Percentiles rank a stretch among this genome's conserved stretches.
These are phyloP conservation scores for Imleria badia DNA, from an alignment of 768 basidiomycete species.

Conservation along the genomic window DNA sequence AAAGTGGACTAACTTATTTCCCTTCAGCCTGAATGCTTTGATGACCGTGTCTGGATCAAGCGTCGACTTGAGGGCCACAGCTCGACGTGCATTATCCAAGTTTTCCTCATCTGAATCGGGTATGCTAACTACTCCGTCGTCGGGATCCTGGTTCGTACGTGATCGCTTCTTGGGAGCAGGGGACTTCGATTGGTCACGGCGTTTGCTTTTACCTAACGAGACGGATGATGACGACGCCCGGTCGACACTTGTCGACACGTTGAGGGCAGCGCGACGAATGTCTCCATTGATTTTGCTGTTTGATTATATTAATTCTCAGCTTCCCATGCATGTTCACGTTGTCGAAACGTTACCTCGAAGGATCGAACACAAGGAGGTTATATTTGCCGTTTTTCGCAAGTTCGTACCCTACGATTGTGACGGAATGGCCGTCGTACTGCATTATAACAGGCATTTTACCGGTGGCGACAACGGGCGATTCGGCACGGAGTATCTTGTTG, in stretches of 20 bases:
- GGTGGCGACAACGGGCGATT: slow-evolving; percentile 54
- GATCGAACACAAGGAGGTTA: slow-evolving; percentile 78
- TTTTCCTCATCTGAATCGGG: slow-evolving; percentile 16
- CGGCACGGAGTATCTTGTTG: slow-evolving; percentile 52
- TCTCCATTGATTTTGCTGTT: slow-evolving; percentile 13
- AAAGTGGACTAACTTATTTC: slow-evolving; percentile 39
- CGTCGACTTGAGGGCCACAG: not conserved
- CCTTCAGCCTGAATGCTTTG: slow-evolving; percentile 50
- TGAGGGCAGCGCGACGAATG: slow-evolving; percentile 23
- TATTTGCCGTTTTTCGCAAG: slow-evolving; percentile 52
- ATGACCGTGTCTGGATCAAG: slow-evolving; percentile 38
- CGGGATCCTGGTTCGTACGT: slow-evolving; percentile 19
- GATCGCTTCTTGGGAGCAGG: slow-evolving; percentile 30
- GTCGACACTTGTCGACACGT: slow-evolving; percentile 1
- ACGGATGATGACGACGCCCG: slow-evolving; percentile 10
- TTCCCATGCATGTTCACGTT: slow-evolving; percentile 2
- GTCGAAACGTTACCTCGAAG: slow-evolving; percentile 50
- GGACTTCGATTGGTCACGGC: slow-evolving; percentile 21
- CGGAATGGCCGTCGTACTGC: slow-evolving; percentile 84
- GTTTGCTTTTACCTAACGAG: slow-evolving; percentile 21
- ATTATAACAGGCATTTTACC: slow-evolving; percentile 79
- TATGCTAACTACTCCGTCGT: slow-evolving; percentile 30
- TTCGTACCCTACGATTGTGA: slow-evolving; percentile 85
- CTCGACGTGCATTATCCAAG: not conserved
- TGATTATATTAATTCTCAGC: not conserved